Base-by-base conservation (phyloP, 1,139 yeast genomes). In the Geotrichum europaeum region DNA sequence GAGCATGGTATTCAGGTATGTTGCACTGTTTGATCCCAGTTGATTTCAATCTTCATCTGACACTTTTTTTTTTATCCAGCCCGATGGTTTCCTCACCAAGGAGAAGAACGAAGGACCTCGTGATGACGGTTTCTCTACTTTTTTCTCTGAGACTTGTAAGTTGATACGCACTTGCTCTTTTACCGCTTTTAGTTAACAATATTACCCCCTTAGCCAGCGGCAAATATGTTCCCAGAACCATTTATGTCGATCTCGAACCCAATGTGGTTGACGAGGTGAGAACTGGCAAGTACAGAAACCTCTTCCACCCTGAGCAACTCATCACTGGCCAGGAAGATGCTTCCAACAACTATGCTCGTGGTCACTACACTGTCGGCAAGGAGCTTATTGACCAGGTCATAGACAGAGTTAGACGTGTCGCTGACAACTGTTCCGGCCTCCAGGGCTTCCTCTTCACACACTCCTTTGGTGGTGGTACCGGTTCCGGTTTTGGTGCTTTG, bases 401-500 rank as follows among this genome's bases (percentile, higher is more conserved):
- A 79, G 99, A 94, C 76, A 87, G 97, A 76, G 83, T 94, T 65
- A 89, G 99, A 81, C 92, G 94, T 76, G 91, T 92, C 84, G 84
- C 97, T 56, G 99, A 94, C 77, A 96, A 90, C 77, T 91, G 98
- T 81, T 96, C 89, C 72, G 98, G 99, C 59, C 84, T 94, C 71
- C 99, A 94, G 79, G 99, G 99, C 64, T 94, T 94, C 80, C 80
- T 92, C 68, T 92, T 94, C 79, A 92, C 97, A 53, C 99, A 94
- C 77, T 92, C 98, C 34, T 83, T 94, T 68, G 99, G 99, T 75
- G 99, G 99, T 80, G 99, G 99, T 83, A 94, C 99, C 59, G 99
- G 99, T 72, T 91, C 98, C 54, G 98, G 99, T 72, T 86, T 94
- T 72, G 99, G 99, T 60, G 92, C 99, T 45, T 81, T 94, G 70